A percentile compares a stretch with the other conserved stretches of the same genome.
Conservation (phyloP, 805 yeast species). For the Cyberlindnera lachancei region DNA sequence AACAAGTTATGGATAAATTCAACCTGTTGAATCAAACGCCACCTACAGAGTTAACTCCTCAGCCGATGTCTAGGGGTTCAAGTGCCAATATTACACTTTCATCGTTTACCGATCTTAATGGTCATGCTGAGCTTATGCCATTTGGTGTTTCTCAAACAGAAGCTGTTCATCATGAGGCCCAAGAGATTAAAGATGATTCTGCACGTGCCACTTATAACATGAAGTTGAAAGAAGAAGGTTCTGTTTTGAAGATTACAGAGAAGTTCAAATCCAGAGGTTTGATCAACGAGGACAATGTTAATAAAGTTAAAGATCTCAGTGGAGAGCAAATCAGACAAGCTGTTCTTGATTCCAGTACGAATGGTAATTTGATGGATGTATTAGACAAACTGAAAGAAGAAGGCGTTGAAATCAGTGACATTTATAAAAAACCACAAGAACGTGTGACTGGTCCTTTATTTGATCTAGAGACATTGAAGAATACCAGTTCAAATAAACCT, state of each 20-base stretch:
- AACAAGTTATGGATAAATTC: constrained; percentile 4
- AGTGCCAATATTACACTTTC: constrained; percentile 19
- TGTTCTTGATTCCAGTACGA: constrained; percentile 29
- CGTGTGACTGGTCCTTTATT: constrained; percentile 1
- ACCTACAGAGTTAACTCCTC: constrained; percentile 1
- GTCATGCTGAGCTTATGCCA: constrained; percentile 29
- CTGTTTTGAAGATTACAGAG: constrained; percentile 14
- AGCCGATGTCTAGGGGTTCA: constrained; percentile 11
- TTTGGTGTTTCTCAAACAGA: constrained; percentile 24
- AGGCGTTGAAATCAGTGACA: constrained; percentile 32
- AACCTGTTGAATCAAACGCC: neutral
- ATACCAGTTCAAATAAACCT: constrained; percentile 9
- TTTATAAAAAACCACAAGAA: constrained; percentile 19
- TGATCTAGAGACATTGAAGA: constrained; percentile 16
- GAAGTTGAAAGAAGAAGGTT: constrained; percentile 21
- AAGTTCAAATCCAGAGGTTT: constrained; percentile 9
- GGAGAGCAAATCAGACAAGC: constrained; percentile 31
- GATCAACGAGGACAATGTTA: constrained; percentile 20
- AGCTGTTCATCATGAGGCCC: constrained; percentile 19
- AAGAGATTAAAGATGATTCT: constrained; percentile 2
- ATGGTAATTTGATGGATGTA: constrained; percentile 29
- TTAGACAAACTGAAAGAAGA: constrained; percentile 31
- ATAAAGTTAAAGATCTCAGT: constrained; percentile 21
- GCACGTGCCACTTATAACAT: constrained; percentile 12
- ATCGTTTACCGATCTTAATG: constrained; percentile 21